These are phyloP conservation scores for Poronia punctata DNA, from an alignment of 495 filamentous ascomycete species.

Conservation along the genomic window DNA sequence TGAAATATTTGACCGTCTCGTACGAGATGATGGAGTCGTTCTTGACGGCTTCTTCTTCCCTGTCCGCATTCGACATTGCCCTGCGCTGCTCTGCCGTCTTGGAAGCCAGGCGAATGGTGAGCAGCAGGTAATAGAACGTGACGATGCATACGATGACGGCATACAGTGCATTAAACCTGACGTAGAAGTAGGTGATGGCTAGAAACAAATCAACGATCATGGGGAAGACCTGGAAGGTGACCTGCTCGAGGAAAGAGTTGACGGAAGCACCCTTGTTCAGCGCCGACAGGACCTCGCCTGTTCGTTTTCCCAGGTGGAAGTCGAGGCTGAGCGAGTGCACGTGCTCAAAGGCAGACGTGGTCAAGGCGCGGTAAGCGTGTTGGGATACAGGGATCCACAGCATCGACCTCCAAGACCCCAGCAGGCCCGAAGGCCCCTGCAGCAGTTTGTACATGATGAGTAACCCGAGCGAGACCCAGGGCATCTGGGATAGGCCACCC, in stretches of 20 bases:
- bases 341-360: constrained; percentile 92
- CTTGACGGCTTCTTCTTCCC: constrained; percentile 95
- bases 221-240: constrained; percentile 90
- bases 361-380: constrained; percentile 91
- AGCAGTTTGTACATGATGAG: constrained; percentile 78
- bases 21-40: constrained; percentile 98
- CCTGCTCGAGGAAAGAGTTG: constrained; percentile 91
- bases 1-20: constrained; percentile 99
- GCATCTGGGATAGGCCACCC: constrained; percentile 25
- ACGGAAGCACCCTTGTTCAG: constrained; percentile 93
- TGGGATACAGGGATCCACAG: constrained; percentile 95
- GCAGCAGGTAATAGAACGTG: constrained; percentile 92
- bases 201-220: constrained; percentile 89
- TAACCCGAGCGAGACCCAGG: constrained; percentile 53
- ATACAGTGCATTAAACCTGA: constrained; percentile 79
- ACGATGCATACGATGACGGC: constrained; percentile 85
- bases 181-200: constrained; percentile 78
- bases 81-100: constrained; percentile 85
- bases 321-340: constrained; percentile 91
- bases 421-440: constrained; percentile 79
- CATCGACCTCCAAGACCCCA: constrained; percentile 72
- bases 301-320: constrained; percentile 94
- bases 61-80: constrained; percentile 87
- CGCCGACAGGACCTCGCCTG: constrained; percentile 89
- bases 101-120: constrained; percentile 92